A percentile compares a stretch with the other conserved stretches of the same genome.
These are phyloP conservation scores for Gynochthodes officinalis DNA, from an alignment of 257 asterid genomes.

Conservation along the genomic window DNA sequence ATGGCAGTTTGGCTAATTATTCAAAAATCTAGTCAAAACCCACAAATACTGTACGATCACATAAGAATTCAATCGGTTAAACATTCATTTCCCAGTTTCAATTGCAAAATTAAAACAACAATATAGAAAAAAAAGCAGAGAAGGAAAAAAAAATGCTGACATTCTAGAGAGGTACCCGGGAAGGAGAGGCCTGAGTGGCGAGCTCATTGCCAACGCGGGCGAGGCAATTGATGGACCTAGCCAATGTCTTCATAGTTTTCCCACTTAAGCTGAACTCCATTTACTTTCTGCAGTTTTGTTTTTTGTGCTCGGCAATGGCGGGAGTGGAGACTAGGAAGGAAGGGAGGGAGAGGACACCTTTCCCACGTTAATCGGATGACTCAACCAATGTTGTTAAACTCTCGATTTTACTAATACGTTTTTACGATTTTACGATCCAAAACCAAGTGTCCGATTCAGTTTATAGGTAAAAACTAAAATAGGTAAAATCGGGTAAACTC, in stretches of 20 bases:
- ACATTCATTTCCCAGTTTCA: background rate
- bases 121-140: too few species aligned
- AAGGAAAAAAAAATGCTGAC: background rate
- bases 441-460: too few species aligned
- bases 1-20: background rate
- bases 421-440: too few species aligned
- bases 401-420: too few species aligned
- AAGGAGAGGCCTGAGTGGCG: slow-evolving; percentile 66
- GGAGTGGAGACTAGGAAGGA: background rate
- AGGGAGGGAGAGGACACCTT: too few species aligned
- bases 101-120: background rate
- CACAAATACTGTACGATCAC: background rate
- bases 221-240: slow-evolving; percentile 83
- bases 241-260: slow-evolving; percentile 70
- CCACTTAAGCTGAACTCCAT: slow-evolving; percentile 93
- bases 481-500: too few species aligned
- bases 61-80: background rate
- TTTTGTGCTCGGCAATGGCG: background rate
- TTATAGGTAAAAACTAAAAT: too few species aligned
- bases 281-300: background rate
- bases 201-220: slow-evolving; percentile 94
- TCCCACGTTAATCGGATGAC: too few species aligned
- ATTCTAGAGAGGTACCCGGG: slow-evolving; percentile 45
- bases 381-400: too few species aligned
- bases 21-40: background rate